These are phyloP conservation scores for Mycena sp. DNA, from an alignment of 1,284 basidiomycete genomes.

Conservation along the genomic window DNA sequence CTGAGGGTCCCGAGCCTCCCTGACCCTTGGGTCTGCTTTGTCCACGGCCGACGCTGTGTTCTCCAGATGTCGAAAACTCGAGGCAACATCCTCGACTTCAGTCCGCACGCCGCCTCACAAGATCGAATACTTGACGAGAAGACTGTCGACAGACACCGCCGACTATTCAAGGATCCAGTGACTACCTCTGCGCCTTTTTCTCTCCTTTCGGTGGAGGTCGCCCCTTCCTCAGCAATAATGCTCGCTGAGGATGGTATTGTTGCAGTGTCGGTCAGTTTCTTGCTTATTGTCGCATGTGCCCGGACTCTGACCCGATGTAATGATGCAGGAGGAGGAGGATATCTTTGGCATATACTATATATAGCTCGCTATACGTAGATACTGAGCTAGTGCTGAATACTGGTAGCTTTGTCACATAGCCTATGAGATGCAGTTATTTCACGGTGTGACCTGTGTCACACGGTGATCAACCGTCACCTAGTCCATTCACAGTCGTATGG, in stretches of 20 bases:
- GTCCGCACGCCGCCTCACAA: conserved; percentile 3
- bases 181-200: conserved; percentile 22
- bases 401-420: no score
- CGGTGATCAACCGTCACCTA: no score
- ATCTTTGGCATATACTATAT: neutral
- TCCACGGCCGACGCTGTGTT: conserved; percentile 23
- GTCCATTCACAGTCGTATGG: conserved; percentile 15
- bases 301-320: neutral
- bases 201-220: conserved; percentile 7
- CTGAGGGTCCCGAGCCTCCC: conserved; percentile 8
- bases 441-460: neutral
- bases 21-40: conserved; percentile 27
- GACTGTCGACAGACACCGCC: conserved; percentile 15
- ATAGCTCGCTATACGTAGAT: no score
- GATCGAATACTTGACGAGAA: conserved; percentile 18
- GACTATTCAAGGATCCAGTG: conserved; percentile 17
- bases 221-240: conserved; percentile 23
- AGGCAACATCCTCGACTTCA: conserved; percentile 27
- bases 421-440: neutral
- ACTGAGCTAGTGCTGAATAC: no score
- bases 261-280: conserved; percentile 21
- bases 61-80: conserved; percentile 3
- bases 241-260: conserved; percentile 25
- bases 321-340: conserved; percentile 23
- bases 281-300: neutral